These are phyloP conservation scores for Kwoniella dejecticola DNA, from an alignment of 768 basidiomycete species.

Conservation along the genomic window DNA sequence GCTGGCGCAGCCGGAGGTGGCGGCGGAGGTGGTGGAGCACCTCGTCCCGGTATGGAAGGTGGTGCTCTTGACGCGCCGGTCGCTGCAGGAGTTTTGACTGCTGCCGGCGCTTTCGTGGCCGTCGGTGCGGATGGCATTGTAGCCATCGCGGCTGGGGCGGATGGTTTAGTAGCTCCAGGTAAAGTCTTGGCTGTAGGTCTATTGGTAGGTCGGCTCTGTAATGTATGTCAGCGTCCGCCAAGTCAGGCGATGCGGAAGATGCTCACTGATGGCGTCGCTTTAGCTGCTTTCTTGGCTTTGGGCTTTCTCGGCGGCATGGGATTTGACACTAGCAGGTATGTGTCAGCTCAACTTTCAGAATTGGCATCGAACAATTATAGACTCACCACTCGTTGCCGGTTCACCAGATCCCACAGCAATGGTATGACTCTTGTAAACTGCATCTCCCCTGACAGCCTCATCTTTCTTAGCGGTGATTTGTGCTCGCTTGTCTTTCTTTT, in stretches of 20 bases:
- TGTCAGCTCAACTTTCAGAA: background rate
- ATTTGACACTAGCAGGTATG: constrained; percentile 61
- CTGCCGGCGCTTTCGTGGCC: constrained; percentile 56
- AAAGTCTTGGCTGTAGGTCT: constrained; percentile 55
- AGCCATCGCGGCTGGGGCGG: constrained; percentile 64
- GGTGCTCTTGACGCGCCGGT: constrained; percentile 51
- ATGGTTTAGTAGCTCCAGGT: constrained; percentile 63
- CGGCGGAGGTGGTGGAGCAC: constrained; percentile 58
- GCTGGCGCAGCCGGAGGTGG: constrained; percentile 66
- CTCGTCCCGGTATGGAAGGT: constrained; percentile 57
- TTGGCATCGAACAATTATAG: background rate
- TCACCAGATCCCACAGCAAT: constrained; percentile 88
- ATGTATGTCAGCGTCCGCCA: constrained; percentile 2
- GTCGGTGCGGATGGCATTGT: constrained; percentile 32
- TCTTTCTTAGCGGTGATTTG: constrained; percentile 86
- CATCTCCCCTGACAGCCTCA: constrained; percentile 75
- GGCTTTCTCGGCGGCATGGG: constrained; percentile 86
- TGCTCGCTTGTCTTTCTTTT: constrained; percentile 95
- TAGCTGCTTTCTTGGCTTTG: constrained; percentile 80
- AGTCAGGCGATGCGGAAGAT: background rate
- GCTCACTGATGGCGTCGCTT: constrained; percentile 33
- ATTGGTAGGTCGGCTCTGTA: constrained; percentile 52
- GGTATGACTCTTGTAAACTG: constrained; percentile 88
- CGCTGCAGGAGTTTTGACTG: constrained; percentile 13
- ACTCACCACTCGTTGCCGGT: constrained; percentile 66